Base-by-base conservation (phyloP, 2,329 filamentous ascomycete genomes). In the Whalleya microplaca region DNA sequence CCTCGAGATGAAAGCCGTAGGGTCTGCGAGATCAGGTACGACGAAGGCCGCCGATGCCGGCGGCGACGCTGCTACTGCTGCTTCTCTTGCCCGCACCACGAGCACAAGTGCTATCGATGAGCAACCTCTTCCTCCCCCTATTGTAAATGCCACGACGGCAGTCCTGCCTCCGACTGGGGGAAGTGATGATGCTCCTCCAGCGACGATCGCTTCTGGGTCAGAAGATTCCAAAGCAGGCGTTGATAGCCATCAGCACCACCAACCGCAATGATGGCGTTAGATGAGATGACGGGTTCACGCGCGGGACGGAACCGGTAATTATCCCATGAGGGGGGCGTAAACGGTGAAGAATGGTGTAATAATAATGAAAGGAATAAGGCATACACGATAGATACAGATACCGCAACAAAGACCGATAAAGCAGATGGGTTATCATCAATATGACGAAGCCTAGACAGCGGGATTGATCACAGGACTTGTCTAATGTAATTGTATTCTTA, bases 1-100 rank as follows among this genome's bases (percentile, higher is more conserved):
- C 7, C 56, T 67, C 18, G 64, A 67, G 55, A 67, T 68, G 67
- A 69, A 67, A 48, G 48, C 47, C 47, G 41, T 52, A 29, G 56
- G 56, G 37, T 44, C 59, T 44, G 58, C 63, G 42, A 58, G 58
- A 47, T 48, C 55, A 20, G 54, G 54, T 48, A 53, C 53, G n/a
- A 43, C 42, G 45, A 59, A 59, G 45, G 32, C 32, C 27, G 51
- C 51, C 56, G 62, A 65, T 60, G 56, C 50, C 52, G 56, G 55
- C 56, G 54, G 55, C 48, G 41, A n/a, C n/a, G n/a, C n/a, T n/a
- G n/a, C n/a, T n/a, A n/a, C n/a, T n/a, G n/a, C n/a, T n/a, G n/a
- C n/a, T n/a, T n/a, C 46, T 45, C 48, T 55, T 32, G 53, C 51
- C 29, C 32, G 14, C 8, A 50, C 53, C 41, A 43, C 41, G 43